Base-by-base conservation (phyloP, 1,284 basidiomycete species). In the Cryptococcus sp. region DNA sequence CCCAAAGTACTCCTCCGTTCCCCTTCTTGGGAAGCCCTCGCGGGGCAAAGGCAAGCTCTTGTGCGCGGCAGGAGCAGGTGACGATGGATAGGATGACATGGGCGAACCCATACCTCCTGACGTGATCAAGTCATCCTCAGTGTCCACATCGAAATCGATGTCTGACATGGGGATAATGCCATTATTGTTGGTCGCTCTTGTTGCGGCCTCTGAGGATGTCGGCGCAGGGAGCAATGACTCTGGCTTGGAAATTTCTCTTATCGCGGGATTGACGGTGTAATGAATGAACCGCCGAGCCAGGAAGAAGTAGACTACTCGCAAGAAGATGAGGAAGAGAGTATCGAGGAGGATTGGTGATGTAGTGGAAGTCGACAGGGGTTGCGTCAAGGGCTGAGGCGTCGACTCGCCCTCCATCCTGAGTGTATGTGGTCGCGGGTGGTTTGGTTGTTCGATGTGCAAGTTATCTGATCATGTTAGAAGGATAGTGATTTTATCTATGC, bases 241-340 rank as follows among this genome's bases (percentile, higher is more conserved):
- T 13, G 67, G 60, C 49, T 72, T 68, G 7, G 72, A 73, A 13
- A 77, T 63, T 17, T 73, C 66, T 30, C 73, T 66, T 4, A 78
- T 65, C 2, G 77, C 74, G 1, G 77, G 77, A 20, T 66, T 71
- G 39, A 80, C 61, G 5, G 75, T 69, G 13, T 64, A 58, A 17
- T 66, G 62, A 19, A 79, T 71, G 66, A 78, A 78, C 19, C 69
- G 62, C 10, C 77, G 67, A 7, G 76, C 72, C 39, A 75, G 57
- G 50, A 76, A 58, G 52, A 76, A 78, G 62, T 71, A 76, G 38
- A 68, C 65, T 2, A 67, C 30, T 17, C 78, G 68, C 4, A 77
- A 54, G 51, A 53, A 47, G 54, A 79, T 22, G 46, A 79, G 67
- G 48, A 78, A 30, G 27, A 69, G 40, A 6, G 77, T 74, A 62